Percentiles rank a stretch among this genome's conserved stretches.
Conservation (phyloP, 176 grass and related monocot species). For the Carex scoparia region DNA sequence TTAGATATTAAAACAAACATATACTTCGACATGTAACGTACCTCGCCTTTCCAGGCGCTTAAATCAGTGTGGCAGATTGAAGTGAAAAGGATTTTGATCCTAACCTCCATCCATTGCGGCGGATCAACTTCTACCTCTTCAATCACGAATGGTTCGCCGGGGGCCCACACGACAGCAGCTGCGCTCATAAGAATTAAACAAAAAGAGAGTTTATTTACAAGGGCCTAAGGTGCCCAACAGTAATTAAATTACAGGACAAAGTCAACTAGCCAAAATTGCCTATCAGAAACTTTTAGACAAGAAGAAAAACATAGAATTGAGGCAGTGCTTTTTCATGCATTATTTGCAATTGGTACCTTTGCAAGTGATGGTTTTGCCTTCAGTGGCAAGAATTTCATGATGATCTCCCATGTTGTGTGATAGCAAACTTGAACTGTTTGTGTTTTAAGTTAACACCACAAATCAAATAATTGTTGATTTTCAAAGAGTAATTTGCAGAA, state of each 20-base stretch:
- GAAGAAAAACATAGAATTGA: not conserved
- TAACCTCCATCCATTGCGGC: slow-evolving; percentile 58
- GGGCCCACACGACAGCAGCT: slow-evolving; percentile 68
- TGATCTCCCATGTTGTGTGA: not conserved
- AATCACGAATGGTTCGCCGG: slow-evolving; percentile 57
- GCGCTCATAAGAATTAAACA: not conserved
- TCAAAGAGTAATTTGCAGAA: too few species aligned
- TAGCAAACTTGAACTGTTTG: too few species aligned
- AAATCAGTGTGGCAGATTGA: slow-evolving; percentile 90
- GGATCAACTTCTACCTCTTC: slow-evolving; percentile 72
- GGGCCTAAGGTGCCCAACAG: too few species aligned
- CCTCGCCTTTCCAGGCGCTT: slow-evolving; percentile 59
- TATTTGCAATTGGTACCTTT: slow-evolving; percentile 36
- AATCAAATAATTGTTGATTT: too few species aligned
- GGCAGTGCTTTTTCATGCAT: not conserved
- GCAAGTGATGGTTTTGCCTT: slow-evolving; percentile 54
- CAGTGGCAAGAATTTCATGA: not conserved
- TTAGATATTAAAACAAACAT: not conserved
- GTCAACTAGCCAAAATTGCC: too few species aligned
- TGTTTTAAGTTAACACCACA: too few species aligned
- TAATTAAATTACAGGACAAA: too few species aligned
- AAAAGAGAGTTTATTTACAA: not conserved
- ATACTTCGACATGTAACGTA: not conserved
- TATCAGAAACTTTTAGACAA: not conserved
- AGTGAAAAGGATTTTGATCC: slow-evolving; percentile 59